Conservation (phyloP, 169 alveolate genomes). For the Eimeria praecox region DNA sequence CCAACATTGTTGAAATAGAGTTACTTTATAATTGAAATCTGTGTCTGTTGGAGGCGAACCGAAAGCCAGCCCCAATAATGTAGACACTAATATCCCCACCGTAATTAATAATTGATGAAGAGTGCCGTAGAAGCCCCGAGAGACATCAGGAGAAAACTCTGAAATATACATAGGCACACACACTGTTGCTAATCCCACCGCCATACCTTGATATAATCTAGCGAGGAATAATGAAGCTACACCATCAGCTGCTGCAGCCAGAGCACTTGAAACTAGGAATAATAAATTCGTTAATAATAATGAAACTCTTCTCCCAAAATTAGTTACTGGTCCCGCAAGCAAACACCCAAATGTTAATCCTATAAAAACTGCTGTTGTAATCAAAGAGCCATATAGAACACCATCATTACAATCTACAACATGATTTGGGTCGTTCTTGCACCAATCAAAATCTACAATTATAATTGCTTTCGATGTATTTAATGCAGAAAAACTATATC, state of each 20-base stretch:
- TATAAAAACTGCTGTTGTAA: constrained; percentile 70
- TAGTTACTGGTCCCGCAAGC: constrained; percentile 73
- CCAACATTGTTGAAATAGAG: constrained; percentile 80
- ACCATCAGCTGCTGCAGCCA: constrained; percentile 79
- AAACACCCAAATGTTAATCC: constrained; percentile 82
- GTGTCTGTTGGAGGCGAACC: constrained; percentile 78
- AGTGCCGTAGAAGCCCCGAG: constrained; percentile 89
- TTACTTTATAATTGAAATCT: constrained; percentile 29
- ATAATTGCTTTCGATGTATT: constrained; percentile 81
- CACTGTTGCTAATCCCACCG: constrained; percentile 90
- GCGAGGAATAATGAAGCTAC: constrained; percentile 86
- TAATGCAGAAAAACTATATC: constrained; percentile 80
- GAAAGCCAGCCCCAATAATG: constrained; percentile 86
- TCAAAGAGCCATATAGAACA: constrained; percentile 77
- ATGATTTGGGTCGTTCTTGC: constrained; percentile 64
- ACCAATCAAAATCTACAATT: constrained; percentile 82
- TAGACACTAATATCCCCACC: constrained; percentile 89
- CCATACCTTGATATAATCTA: constrained; percentile 89
- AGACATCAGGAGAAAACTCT: constrained; percentile 89
- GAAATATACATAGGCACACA: constrained; percentile 90
- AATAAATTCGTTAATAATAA: constrained; percentile 65
- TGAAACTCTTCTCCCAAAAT: constrained; percentile 80
- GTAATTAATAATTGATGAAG: constrained; percentile 89
- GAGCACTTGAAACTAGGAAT: constrained; percentile 67
- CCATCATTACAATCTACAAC: constrained; percentile 71